Evolutionary conservation across 495 filamentous ascomycete genomes (phyloP).

Genomic region (Mycothermus thermophilus): DNA sequence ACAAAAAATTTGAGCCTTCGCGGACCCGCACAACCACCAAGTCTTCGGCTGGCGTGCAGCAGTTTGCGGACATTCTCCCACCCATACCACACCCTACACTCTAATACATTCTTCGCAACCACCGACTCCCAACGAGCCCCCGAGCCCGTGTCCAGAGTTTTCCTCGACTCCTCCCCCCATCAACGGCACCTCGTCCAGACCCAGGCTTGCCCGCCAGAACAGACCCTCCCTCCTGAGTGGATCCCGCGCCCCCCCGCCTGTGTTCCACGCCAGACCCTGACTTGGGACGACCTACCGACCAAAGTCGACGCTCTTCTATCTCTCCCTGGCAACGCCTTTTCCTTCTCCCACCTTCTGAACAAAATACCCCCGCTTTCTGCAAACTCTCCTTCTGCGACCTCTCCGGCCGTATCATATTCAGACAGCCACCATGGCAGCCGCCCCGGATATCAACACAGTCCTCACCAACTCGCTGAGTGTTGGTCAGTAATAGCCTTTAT

Average conservation of each 20-base stretch:
- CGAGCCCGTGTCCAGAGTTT: no score
- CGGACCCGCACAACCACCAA: conserved; percentile 14
- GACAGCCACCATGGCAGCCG: conserved; percentile 32
- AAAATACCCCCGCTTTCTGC: conserved; percentile 18
- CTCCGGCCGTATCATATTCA: conserved; percentile 11
- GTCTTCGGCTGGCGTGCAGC: neutral
- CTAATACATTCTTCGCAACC: no score
- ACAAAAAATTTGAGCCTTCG: conserved; percentile 17
- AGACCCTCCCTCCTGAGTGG: conserved; percentile 17
- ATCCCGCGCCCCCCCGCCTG: conserved; percentile 19
- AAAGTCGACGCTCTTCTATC: no score
- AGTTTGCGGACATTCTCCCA: no score
- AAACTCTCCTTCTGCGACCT: no score
- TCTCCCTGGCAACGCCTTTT: conserved; percentile 19
- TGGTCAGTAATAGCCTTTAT: conserved; percentile 44
- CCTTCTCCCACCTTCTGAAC: conserved; percentile 12
- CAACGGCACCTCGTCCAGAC: no score
- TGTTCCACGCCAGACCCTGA: no score
- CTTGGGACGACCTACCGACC: no score
- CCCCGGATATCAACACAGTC: conserved; percentile 47
- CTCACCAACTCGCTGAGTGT: conserved; percentile 83
- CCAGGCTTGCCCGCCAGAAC: conserved; percentile 8
- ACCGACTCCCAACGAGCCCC: no score
- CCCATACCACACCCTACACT: no score
- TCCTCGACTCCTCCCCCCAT: no score